Evolutionary conservation across 306 rosid genomes (phyloP).

Genomic region (Prunus kanzakura): DNA sequence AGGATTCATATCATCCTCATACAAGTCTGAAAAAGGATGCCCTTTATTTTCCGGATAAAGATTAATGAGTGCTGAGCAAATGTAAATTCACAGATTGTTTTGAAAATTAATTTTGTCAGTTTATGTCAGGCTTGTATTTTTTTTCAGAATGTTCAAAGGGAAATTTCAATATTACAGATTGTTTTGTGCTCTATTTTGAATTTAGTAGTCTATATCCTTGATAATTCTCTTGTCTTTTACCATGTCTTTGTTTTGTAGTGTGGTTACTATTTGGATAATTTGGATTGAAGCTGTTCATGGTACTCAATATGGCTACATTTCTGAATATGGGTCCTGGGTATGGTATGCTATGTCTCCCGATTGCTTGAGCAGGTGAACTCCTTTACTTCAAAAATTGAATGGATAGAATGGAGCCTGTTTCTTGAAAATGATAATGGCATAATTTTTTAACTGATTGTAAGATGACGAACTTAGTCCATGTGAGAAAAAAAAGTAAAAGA

Average conservation of each 20-base stretch:
- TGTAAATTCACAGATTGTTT: conserved; percentile 31
- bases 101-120: neutral
- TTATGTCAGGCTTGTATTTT: neutral
- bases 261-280: neutral
- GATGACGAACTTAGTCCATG: neutral
- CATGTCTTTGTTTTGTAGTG: neutral
- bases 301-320: neutral
- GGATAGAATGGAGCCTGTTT: neutral
- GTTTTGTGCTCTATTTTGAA: neutral
- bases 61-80: neutral
- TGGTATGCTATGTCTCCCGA: neutral
- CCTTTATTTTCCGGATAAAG: neutral
- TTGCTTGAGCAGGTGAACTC: conserved; percentile 12
- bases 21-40: conserved; percentile 2
- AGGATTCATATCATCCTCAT: neutral
- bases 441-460: neutral
- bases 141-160: conserved; percentile 6
- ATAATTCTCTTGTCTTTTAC: neutral
- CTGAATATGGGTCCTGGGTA: neutral
- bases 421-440: neutral
- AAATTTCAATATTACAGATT: neutral
- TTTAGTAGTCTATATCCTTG: neutral
- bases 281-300: conserved; percentile 1
- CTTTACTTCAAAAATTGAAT: neutral
- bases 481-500: neutral